Percentiles rank a stretch among this genome's conserved stretches.
phyloP scores from a whole-genome alignment of 192 early-diverging fungal genomes.

The Umbelopsis vinacea region DNA sequence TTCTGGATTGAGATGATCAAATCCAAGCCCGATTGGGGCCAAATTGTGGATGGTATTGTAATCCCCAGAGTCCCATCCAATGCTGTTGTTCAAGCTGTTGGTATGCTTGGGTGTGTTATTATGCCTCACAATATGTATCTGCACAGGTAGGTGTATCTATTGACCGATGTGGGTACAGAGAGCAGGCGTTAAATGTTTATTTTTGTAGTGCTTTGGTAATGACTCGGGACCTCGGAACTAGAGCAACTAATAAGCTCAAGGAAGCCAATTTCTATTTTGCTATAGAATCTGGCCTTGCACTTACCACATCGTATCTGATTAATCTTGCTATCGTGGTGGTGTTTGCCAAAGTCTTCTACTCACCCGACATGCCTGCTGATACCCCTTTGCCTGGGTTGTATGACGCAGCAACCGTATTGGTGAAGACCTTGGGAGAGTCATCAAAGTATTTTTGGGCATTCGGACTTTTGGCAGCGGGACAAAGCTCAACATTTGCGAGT shows the following conservation, averaged over 20 bases:
- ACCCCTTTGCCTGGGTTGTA: slow-evolving; percentile 57
- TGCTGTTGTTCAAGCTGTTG: slow-evolving; percentile 67
- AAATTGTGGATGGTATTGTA: slow-evolving; percentile 57
- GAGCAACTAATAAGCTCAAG: slow-evolving; percentile 47
- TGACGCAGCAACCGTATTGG: slow-evolving; percentile 64
- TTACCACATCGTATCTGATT: slow-evolving; percentile 68
- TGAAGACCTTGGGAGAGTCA: slow-evolving; percentile 60
- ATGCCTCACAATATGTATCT: slow-evolving; percentile 95
- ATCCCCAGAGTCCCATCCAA: slow-evolving; percentile 58
- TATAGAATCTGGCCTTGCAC: slow-evolving; percentile 64
- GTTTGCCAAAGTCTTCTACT: slow-evolving; percentile 59
- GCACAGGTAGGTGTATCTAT: slow-evolving; percentile 57
- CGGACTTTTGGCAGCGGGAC: slow-evolving; percentile 80
- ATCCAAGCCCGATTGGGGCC: slow-evolving; percentile 50
- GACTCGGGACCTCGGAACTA: slow-evolving; percentile 41
- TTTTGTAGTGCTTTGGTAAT: slow-evolving; percentile 62
- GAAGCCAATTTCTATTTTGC: slow-evolving; percentile 74
- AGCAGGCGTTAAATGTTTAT: neutral
- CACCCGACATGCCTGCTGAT: slow-evolving; percentile 20
- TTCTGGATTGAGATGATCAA: slow-evolving; percentile 72
- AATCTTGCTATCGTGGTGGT: slow-evolving; percentile 72
- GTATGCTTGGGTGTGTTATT: slow-evolving; percentile 69
- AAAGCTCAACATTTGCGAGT: slow-evolving; percentile 86
- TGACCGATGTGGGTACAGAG: neutral
- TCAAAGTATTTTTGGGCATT: slow-evolving; percentile 81